phyloP scores from a whole-genome alignment of 2,329 filamentous ascomycete species.

The Exophiala xenobiotica region DNA sequence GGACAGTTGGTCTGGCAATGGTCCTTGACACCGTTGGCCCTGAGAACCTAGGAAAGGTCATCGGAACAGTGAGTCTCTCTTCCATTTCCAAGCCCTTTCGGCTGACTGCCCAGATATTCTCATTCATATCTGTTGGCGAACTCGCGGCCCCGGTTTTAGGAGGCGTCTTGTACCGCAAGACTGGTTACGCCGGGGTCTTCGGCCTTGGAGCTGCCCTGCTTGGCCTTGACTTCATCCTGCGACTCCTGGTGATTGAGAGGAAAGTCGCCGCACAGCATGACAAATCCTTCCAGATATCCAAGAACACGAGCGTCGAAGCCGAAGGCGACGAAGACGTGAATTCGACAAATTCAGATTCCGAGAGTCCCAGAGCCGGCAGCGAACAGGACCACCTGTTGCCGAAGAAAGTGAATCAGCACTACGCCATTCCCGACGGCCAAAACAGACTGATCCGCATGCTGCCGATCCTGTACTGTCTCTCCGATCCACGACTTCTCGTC shows the following conservation, averaged over 20 bases:
- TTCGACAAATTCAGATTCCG: slow-evolving; percentile 16
- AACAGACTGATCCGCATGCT: slow-evolving; percentile 42
- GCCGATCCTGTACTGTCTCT: slow-evolving; percentile 34
- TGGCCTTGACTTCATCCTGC: slow-evolving; percentile 59
- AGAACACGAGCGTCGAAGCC: too few relatives aligned
- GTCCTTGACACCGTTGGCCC: slow-evolving; percentile 59
- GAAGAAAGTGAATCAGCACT: slow-evolving; percentile 38
- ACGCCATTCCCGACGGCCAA: slow-evolving; percentile 46
- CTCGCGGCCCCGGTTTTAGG: slow-evolving; percentile 59
- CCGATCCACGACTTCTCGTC: slow-evolving; percentile 22
- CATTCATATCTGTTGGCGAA: slow-evolving; percentile 58
- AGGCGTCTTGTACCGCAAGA: slow-evolving; percentile 59
- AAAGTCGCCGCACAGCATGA: slow-evolving; percentile 53
- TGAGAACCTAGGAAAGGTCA: slow-evolving; percentile 59
- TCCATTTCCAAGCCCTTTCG: slow-evolving; percentile 4
- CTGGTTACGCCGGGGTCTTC: slow-evolving; percentile 60
- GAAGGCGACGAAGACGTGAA: not conserved
- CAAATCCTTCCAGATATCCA: not conserved
- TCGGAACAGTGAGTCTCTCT: slow-evolving; percentile 51
- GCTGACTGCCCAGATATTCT: slow-evolving; percentile 50
- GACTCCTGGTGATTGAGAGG: slow-evolving; percentile 63
- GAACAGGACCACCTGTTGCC: slow-evolving; percentile 44
- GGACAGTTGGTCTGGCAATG: slow-evolving; percentile 60
- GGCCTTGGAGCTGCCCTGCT: slow-evolving; percentile 56
- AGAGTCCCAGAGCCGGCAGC: slow-evolving; percentile 26